A percentile compares a stretch with the other conserved stretches of the same genome.
These are phyloP conservation scores for Agarophyton chilense DNA, from an alignment of 23 red algal species.

Conservation along the genomic window DNA sequence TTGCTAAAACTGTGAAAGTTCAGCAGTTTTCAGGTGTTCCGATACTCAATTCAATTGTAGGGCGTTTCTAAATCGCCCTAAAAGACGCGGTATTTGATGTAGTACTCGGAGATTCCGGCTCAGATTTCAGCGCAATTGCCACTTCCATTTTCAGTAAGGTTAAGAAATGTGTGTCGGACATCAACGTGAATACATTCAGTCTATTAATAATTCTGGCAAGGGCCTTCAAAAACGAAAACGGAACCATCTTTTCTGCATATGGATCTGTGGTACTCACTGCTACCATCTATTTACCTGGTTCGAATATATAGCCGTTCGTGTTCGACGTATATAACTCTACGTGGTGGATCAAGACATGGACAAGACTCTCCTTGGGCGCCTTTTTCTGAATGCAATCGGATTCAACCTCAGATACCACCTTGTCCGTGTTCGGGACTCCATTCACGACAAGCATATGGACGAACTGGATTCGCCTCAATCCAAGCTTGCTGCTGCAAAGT, in stretches of 20 bases:
- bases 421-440: too few species aligned
- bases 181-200: too few species aligned
- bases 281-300: slow-evolving; percentile 8
- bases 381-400: too few species aligned
- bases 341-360: slow-evolving; percentile 20
- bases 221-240: background rate
- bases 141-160: background rate
- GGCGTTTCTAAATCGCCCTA: slow-evolving; percentile 5
- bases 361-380: too few species aligned
- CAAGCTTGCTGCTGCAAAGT: background rate
- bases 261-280: background rate
- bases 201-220: background rate
- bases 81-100: slow-evolving; percentile 11
- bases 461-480: background rate
- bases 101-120: background rate
- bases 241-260: background rate
- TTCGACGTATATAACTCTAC: slow-evolving; percentile 17
- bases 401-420: too few species aligned
- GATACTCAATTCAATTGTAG: background rate
- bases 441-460: too few species aligned
- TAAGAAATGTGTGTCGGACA: background rate
- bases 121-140: slow-evolving; percentile 28
- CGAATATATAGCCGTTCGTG: slow-evolving; percentile 20
- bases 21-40: background rate
- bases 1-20: too few species aligned